These are phyloP conservation scores for Williopsis jadinii DNA, from an alignment of 1,139 yeast genomes.

Conservation along the genomic window DNA sequence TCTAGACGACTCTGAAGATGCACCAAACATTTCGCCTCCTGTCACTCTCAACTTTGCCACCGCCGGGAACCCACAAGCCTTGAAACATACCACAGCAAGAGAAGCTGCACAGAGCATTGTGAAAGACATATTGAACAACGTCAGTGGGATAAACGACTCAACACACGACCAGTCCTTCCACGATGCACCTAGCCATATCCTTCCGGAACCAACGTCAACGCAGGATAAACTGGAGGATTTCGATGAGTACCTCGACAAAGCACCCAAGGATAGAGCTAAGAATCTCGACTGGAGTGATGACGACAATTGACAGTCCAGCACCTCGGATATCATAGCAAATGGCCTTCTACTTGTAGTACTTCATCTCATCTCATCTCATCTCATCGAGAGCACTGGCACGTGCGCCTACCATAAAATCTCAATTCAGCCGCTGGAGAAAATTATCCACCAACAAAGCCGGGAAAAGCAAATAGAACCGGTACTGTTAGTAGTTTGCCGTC, in stretches of 20 bases:
- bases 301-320: background rate
- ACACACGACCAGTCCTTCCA: conserved; percentile 10
- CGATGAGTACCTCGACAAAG: conserved; percentile 17
- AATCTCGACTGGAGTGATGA: conserved; percentile 17
- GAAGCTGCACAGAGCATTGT: conserved; percentile 20
- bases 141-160: conserved; percentile 20
- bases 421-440: too few species aligned
- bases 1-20: conserved; percentile 21
- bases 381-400: background rate
- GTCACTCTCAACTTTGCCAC: conserved; percentile 21
- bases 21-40: conserved; percentile 21
- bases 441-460: too few species aligned
- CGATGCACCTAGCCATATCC: conserved; percentile 5
- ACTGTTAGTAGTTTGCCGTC: too few species aligned
- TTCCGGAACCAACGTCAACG: too few species aligned
- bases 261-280: conserved; percentile 1
- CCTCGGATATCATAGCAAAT: background rate
- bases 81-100: conserved; percentile 15
- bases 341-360: background rate
- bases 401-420: too few species aligned
- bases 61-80: background rate
- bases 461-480: too few species aligned
- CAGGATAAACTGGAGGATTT: conserved; percentile 11
- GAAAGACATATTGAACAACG: conserved; percentile 17
- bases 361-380: background rate